These are phyloP conservation scores for Solanum pennellii DNA, from an alignment of 257 asterid genomes.

Conservation along the genomic window DNA sequence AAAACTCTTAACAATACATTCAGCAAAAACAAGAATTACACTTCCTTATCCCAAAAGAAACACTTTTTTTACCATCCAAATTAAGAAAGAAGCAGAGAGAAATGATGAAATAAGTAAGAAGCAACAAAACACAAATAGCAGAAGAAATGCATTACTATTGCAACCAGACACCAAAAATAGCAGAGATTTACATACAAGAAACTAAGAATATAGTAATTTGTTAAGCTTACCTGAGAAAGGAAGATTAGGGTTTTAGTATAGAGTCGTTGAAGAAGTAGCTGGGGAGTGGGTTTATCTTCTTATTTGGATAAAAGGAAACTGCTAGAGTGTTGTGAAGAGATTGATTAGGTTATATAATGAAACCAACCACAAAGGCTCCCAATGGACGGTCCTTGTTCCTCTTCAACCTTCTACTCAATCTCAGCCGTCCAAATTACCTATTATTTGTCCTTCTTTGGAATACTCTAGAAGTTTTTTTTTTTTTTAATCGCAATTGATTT, in stretches of 20 bases:
- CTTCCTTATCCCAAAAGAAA: neutral
- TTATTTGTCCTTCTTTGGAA: neutral
- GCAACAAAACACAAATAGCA: neutral
- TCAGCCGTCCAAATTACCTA: conserved; percentile 8
- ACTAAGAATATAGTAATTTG: neutral
- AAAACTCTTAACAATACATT: neutral
- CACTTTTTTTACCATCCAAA: neutral
- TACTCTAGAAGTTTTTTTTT: conserved; percentile 9
- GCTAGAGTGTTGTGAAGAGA: neutral
- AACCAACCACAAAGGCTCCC: neutral
- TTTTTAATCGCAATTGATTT: neutral
- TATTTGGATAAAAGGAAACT: neutral
- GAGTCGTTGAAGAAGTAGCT: neutral
- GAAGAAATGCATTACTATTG: neutral
- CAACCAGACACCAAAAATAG: neutral
- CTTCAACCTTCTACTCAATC: conserved; percentile 23
- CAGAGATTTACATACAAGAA: neutral
- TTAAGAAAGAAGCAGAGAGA: neutral
- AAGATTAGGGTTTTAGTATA: neutral
- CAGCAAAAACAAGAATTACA: neutral
- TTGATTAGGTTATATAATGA: neutral
- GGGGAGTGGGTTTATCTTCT: neutral
- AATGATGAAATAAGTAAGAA: neutral
- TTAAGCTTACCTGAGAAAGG: neutral
- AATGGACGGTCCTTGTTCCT: conserved; percentile 12